These are phyloP conservation scores for Prunus fruticosa DNA, from an alignment of 306 rosid species.

Conservation along the genomic window DNA sequence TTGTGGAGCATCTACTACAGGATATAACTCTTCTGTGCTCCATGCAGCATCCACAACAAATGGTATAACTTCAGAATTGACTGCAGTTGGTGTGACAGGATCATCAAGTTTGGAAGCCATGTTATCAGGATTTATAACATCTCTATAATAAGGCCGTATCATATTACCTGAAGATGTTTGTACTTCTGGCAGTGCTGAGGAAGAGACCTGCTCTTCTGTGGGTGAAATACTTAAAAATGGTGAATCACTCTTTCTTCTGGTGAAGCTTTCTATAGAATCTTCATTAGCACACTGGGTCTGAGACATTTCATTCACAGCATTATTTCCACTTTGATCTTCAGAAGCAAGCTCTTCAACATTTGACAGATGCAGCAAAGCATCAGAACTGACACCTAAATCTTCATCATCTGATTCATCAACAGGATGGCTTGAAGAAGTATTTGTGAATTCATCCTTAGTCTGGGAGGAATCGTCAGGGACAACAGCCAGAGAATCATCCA, in stretches of 20 bases:
- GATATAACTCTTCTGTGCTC: conserved; percentile 20
- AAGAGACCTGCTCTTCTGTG: conserved; percentile 33
- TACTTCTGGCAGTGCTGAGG: conserved; percentile 36
- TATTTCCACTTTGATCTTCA: conserved; percentile 30
- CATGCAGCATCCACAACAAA: conserved; percentile 28
- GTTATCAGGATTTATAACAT: conserved; percentile 13
- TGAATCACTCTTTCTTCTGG: conserved; percentile 29
- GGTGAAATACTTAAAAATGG: conserved; percentile 4
- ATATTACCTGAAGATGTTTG: conserved; percentile 25
- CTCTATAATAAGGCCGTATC: conserved; percentile 25
- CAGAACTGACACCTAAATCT: conserved; percentile 36
- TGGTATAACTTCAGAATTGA: conserved; percentile 36
- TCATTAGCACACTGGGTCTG: conserved; percentile 37
- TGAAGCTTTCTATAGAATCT: conserved; percentile 30
- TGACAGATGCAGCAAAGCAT: conserved; percentile 27
- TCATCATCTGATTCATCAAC: conserved; percentile 33
- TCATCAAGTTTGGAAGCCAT: conserved; percentile 25
- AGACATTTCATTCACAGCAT: conserved; percentile 28
- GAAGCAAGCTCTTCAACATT: conserved; percentile 35
- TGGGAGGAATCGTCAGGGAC: conserved; percentile 27
- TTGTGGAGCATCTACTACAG: conserved; percentile 19
- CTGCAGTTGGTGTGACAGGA: conserved; percentile 26
- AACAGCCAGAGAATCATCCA: conserved; percentile 35
- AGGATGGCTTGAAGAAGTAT: conserved; percentile 34
- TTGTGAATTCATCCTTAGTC: conserved; percentile 32